These are phyloP conservation scores for Taphrina betulina DNA, from an alignment of 1,139 yeast species.

Conservation along the genomic window DNA sequence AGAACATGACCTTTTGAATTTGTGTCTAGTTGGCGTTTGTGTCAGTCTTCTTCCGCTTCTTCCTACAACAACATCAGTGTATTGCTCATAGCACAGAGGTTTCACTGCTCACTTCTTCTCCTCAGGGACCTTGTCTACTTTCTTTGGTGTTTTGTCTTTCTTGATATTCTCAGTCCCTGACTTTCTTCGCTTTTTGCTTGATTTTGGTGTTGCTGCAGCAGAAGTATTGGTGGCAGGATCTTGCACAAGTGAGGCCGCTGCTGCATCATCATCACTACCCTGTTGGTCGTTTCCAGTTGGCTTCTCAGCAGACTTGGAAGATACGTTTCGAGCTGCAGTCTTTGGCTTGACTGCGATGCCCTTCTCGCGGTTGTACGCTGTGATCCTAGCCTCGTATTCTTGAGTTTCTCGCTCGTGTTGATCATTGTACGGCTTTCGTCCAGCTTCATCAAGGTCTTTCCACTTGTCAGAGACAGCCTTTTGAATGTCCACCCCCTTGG, in stretches of 20 bases:
- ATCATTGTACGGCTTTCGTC: constrained; percentile 73
- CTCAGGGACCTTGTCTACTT: not conserved
- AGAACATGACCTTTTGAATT: too few species aligned
- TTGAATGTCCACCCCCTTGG: constrained; percentile 71
- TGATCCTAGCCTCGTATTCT: constrained; percentile 57
- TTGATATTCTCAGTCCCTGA: not conserved
- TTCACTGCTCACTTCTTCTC: constrained; percentile 12
- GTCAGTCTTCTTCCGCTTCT: too few species aligned
- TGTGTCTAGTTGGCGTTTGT: too few species aligned
- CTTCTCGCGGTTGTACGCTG: constrained; percentile 28
- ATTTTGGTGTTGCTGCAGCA: not conserved
- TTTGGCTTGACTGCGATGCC: constrained; percentile 9
- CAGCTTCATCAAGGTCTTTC: constrained; percentile 65
- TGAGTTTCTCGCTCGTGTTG: constrained; percentile 67
- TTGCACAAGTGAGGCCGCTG: constrained; percentile 25
- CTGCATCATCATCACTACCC: constrained; percentile 22
- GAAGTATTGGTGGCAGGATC: not conserved
- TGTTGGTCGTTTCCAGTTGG: not conserved
- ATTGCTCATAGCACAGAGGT: too few species aligned
- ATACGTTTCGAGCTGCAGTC: not conserved
- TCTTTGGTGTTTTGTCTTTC: constrained; percentile 1
- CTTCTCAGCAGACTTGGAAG: constrained; percentile 9
- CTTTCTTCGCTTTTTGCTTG: not conserved
- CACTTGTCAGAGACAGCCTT: constrained; percentile 75
- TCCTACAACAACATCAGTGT: too few species aligned